Conservation (phyloP, 345 rosid genomes). For the Psidium friedrichsthalianum region DNA sequence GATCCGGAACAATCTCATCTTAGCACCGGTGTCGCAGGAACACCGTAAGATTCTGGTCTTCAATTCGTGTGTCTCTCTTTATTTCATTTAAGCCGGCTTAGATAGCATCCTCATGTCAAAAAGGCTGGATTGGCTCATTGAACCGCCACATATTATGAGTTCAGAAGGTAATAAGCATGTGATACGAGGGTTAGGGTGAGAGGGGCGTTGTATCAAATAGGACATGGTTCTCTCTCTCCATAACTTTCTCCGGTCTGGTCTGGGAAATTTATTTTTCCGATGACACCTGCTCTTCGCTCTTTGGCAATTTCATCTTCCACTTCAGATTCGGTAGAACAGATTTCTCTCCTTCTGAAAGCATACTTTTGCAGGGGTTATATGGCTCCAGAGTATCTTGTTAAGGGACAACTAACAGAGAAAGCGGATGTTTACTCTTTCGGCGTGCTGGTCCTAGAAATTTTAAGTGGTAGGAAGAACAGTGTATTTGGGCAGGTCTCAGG, state of each 20-base stretch:
- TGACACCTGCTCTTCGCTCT: neutral
- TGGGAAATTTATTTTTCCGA: neutral
- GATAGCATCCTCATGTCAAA: neutral
- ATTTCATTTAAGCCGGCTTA: neutral
- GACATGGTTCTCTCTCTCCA: neutral
- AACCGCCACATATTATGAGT: neutral
- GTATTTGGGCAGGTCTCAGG: neutral
- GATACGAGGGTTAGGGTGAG: neutral
- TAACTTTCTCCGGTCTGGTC: neutral
- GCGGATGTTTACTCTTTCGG: conserved; percentile 8
- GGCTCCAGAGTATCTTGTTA: conserved; percentile 15
- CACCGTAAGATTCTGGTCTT: conserved; percentile 3
- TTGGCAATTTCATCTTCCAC: neutral
- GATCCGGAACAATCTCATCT: conserved; percentile 4
- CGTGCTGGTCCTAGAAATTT: conserved; percentile 3
- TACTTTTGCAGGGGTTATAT: conserved; percentile 9
- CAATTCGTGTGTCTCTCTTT: neutral
- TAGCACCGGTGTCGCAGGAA: conserved; percentile 13
- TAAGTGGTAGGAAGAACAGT: conserved; percentile 5
- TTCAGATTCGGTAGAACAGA: neutral
- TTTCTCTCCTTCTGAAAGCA: neutral
- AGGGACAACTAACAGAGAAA: conserved; percentile 11
- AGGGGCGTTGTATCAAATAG: neutral
- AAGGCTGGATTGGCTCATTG: neutral
- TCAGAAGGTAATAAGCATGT: neutral